These are phyloP conservation scores for Botrytis byssoidea DNA, from an alignment of 2,329 filamentous ascomycete genomes.

Conservation along the genomic window DNA sequence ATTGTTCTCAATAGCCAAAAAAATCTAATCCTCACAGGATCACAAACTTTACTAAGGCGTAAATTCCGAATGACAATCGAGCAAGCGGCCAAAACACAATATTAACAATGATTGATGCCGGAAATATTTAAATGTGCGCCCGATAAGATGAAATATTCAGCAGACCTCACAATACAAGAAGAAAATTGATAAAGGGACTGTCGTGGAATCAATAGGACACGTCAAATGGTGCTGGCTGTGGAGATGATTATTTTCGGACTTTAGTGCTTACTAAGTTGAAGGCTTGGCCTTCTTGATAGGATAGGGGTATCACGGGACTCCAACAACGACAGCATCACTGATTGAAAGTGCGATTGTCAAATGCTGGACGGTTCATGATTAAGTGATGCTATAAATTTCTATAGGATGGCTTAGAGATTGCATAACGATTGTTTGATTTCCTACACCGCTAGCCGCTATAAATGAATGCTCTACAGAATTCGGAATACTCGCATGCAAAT, in stretches of 20 bases:
- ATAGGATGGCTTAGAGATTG: neutral
- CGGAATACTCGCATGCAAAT: neutral
- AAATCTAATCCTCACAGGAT: neutral
- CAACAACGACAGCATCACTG: neutral
- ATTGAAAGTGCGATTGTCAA: neutral
- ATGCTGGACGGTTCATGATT: neutral
- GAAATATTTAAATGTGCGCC: neutral
- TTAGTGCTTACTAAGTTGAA: neutral
- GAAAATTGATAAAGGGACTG: neutral
- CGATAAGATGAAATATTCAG: neutral
- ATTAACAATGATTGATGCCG: neutral
- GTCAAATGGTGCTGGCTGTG: neutral
- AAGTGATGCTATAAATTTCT: neutral
- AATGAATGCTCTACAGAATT: neutral
- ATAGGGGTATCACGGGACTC: constrained; percentile 11
- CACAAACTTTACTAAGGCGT: neutral
- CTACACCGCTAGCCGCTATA: neutral
- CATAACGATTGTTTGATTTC: neutral
- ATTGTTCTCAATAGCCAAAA: neutral
- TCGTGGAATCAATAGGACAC: neutral
- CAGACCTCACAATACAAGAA: neutral
- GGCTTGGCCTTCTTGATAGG: neutral
- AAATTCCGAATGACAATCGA: neutral
- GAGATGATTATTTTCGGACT: neutral
- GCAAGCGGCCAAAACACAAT: neutral